phyloP scores from a whole-genome alignment of 1,284 basidiomycete genomes.

The Gomphus bonarii region DNA sequence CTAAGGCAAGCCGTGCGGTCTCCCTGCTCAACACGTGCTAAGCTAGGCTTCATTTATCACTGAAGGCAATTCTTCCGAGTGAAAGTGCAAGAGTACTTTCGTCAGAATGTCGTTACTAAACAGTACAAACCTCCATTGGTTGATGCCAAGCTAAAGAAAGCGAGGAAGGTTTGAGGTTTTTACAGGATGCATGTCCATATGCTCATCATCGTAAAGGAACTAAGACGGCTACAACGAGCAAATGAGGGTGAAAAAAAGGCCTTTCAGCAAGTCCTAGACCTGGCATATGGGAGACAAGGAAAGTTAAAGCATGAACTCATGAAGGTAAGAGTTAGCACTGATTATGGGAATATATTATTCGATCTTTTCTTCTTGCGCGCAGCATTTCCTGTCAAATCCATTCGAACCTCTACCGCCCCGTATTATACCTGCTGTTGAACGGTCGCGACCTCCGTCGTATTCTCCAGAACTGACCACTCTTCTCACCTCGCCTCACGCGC shows the following conservation, averaged over 20 bases:
- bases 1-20: conserved; percentile 35
- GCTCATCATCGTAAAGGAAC: conserved; percentile 31
- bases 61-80: conserved; percentile 55
- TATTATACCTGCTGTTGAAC: conserved; percentile 41
- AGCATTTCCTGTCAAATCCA: conserved; percentile 47
- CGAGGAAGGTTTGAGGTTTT: conserved; percentile 33
- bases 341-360: not conserved
- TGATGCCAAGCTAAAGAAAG: conserved; percentile 36
- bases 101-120: conserved; percentile 21
- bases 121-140: conserved; percentile 20
- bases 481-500: conserved; percentile 41
- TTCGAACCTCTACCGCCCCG: conserved; percentile 27
- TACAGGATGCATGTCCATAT: not conserved
- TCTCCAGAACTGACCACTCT: conserved; percentile 51
- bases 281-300: conserved; percentile 74
- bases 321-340: conserved; percentile 30
- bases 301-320: conserved; percentile 58
- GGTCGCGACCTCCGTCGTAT: conserved; percentile 52
- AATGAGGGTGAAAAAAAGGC: conserved; percentile 41
- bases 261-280: conserved; percentile 51
- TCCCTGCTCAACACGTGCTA: not conserved
- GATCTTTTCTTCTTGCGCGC: not conserved
- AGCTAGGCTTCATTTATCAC: not conserved
- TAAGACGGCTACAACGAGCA: conserved; percentile 45
- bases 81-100: conserved; percentile 50